phyloP scores from a whole-genome alignment of 345 rosid genomes.

The Noccaea caerulescens region DNA sequence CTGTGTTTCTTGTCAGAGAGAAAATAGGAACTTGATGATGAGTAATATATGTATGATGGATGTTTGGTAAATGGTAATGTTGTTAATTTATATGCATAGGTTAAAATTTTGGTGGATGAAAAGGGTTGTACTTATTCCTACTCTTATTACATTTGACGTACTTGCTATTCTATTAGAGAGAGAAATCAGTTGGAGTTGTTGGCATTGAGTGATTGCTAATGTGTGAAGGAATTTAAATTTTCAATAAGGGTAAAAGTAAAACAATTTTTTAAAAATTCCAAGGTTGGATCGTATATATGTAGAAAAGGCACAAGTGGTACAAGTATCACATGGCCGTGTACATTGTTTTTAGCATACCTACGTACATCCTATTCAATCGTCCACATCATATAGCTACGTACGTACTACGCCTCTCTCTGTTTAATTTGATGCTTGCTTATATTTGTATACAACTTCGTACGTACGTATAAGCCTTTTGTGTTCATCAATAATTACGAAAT shows the following conservation, averaged over 20 bases:
- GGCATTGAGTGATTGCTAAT: constrained; percentile 33
- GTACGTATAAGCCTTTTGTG: constrained; percentile 24
- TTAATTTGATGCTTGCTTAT: constrained; percentile 37
- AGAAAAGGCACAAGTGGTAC: constrained; percentile 36
- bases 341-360: constrained; percentile 33
- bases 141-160: constrained; percentile 37
- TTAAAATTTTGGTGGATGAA: constrained; percentile 36
- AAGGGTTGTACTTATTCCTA: constrained; percentile 37
- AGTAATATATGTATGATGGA: constrained; percentile 42
- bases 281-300: constrained; percentile 23
- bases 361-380: constrained; percentile 36
- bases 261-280: background rate
- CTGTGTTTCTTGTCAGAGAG: constrained; percentile 44
- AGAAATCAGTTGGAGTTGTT: constrained; percentile 39
- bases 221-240: constrained; percentile 1
- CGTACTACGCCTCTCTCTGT: constrained; percentile 31
- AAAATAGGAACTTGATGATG: constrained; percentile 34
- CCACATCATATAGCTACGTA: constrained; percentile 42
- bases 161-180: constrained; percentile 15
- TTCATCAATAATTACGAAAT: constrained; percentile 2
- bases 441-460: constrained; percentile 32
- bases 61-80: constrained; percentile 44
- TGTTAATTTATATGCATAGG: constrained; percentile 42
- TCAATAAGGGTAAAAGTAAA: constrained; percentile 24
- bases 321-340: constrained; percentile 42